phyloP scores from a whole-genome alignment of 2,329 filamentous ascomycete genomes.

The Cadophora luteo-olivacea region DNA sequence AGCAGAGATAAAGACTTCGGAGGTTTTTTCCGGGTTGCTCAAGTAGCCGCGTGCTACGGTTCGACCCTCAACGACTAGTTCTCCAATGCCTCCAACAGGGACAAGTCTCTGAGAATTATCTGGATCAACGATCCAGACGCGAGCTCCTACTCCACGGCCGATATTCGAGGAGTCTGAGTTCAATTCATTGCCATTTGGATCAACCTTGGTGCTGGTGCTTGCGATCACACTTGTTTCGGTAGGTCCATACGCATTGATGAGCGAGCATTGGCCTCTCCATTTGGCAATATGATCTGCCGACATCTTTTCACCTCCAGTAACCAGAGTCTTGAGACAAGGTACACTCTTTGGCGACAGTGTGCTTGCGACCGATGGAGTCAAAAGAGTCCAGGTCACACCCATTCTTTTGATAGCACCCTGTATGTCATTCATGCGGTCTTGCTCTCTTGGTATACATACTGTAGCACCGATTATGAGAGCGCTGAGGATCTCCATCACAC shows the following conservation, averaged over 20 bases:
- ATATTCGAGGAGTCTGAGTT: slow-evolving; percentile 9
- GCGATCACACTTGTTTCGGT: slow-evolving; percentile 60
- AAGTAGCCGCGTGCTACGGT: slow-evolving; percentile 68
- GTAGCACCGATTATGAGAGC: slow-evolving; percentile 33
- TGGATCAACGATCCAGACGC: slow-evolving; percentile 47
- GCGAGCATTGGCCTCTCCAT: slow-evolving; percentile 46
- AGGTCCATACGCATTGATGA: slow-evolving; percentile 71
- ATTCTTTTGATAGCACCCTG: slow-evolving; percentile 29
- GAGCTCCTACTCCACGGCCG: slow-evolving; percentile 1
- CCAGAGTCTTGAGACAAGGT: slow-evolving; percentile 70
- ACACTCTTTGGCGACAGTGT: slow-evolving; percentile 86
- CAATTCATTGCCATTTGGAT: background rate
- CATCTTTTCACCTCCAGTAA: slow-evolving; percentile 92
- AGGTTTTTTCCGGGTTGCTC: slow-evolving; percentile 63
- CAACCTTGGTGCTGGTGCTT: background rate
- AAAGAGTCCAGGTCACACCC: slow-evolving; percentile 30
- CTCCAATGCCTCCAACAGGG: slow-evolving; percentile 37
- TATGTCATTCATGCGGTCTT: slow-evolving; percentile 33
- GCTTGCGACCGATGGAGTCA: slow-evolving; percentile 49
- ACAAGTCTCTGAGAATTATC: slow-evolving; percentile 30
- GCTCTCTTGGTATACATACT: slow-evolving; percentile 36
- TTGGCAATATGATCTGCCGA: slow-evolving; percentile 53
- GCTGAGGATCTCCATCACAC: slow-evolving; percentile 32
- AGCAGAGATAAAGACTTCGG: slow-evolving; percentile 62
- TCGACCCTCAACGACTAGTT: slow-evolving; percentile 51